phyloP scores from a whole-genome alignment of 208 protist genomes.

The Kentomonas sorsogonicus region DNA sequence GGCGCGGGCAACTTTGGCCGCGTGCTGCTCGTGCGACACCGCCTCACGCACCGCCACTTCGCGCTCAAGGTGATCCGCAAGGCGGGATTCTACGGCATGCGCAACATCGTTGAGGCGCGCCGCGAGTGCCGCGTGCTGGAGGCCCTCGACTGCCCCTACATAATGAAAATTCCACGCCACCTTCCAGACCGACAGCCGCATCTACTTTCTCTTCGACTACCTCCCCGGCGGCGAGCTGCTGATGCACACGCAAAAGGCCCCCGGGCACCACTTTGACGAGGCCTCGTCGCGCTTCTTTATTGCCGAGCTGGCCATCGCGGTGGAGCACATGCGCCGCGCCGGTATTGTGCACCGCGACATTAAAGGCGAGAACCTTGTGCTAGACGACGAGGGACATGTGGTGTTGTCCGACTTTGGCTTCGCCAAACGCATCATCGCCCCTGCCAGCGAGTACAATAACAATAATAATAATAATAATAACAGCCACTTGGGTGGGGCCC shows the following conservation, averaged over 20 bases:
- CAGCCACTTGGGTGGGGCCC: neutral
- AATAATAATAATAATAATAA: slow-evolving; percentile 56
- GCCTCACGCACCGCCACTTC: slow-evolving; percentile 40
- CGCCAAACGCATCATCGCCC: slow-evolving; percentile 57
- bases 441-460: slow-evolving; percentile 32
- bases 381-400: slow-evolving; percentile 71
- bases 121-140: slow-evolving; percentile 68
- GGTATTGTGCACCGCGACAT: slow-evolving; percentile 85
- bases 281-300: slow-evolving; percentile 78
- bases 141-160: slow-evolving; percentile 73
- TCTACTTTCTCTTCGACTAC: slow-evolving; percentile 91
- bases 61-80: slow-evolving; percentile 79
- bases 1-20: slow-evolving; percentile 71
- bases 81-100: slow-evolving; percentile 36
- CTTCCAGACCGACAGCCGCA: slow-evolving; percentile 80
- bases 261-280: slow-evolving; percentile 48
- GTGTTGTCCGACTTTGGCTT: slow-evolving; percentile 87
- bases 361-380: slow-evolving; percentile 85
- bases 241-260: slow-evolving; percentile 70
- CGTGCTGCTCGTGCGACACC: slow-evolving; percentile 66
- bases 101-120: slow-evolving; percentile 61
- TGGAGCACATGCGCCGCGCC: slow-evolving; percentile 73
- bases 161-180: slow-evolving; percentile 73
- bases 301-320: slow-evolving; percentile 82
- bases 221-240: slow-evolving; percentile 93